Conservation (phyloP, 306 rosid genomes). For the Vachellia collinsii region DNA sequence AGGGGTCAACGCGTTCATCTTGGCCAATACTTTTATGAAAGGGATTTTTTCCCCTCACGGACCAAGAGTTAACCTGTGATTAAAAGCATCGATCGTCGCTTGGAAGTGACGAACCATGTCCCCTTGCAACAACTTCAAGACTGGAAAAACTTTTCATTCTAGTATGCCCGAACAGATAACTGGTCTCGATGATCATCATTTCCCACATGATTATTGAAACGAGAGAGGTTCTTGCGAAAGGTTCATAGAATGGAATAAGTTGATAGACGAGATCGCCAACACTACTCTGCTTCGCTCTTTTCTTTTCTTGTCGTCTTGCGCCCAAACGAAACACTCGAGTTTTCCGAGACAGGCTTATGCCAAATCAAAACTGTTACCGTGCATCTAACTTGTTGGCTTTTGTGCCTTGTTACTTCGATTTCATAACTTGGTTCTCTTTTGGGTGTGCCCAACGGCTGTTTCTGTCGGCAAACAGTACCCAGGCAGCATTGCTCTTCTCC, state of each 20-base stretch:
- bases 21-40: background rate
- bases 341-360: background rate
- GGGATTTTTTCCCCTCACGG: background rate
- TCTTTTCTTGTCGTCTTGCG: slow-evolving; percentile 22
- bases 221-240: slow-evolving; percentile 20
- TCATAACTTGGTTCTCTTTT: background rate
- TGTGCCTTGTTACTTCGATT: background rate
- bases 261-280: background rate
- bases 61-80: background rate
- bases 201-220: background rate
- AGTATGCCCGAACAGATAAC: background rate
- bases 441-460: background rate
- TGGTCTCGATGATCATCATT: background rate
- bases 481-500: background rate
- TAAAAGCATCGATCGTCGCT: background rate
- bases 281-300: background rate
- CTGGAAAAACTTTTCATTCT: background rate
- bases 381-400: background rate
- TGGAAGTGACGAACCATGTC: background rate
- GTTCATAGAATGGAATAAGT: slow-evolving; percentile 48
- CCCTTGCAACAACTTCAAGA: background rate
- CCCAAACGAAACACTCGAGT: background rate
- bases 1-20: background rate
- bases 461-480: slow-evolving; percentile 1
- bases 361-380: background rate